Evolutionary conservation across 345 rosid species (phyloP).

Genomic region (Barbarea vulgaris): DNA sequence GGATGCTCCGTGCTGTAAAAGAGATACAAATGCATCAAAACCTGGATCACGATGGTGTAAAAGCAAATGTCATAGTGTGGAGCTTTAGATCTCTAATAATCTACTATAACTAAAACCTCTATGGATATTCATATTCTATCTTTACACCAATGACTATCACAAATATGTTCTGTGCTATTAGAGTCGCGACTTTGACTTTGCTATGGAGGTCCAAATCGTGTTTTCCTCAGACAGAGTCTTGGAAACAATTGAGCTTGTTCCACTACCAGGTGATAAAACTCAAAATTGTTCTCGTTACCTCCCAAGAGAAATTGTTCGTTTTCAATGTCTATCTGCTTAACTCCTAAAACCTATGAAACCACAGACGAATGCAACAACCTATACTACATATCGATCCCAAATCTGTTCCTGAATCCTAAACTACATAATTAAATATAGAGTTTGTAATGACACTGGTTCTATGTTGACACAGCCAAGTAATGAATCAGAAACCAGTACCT

Average conservation of each 20-base stretch:
- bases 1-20: constrained; percentile 68
- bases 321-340: neutral
- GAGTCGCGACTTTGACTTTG: neutral
- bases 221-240: neutral
- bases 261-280: too few species aligned
- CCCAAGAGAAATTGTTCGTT: too few species aligned
- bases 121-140: neutral
- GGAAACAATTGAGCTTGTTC: neutral
- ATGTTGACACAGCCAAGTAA: neutral
- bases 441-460: too few species aligned
- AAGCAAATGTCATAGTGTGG: neutral
- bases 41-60: too few species aligned
- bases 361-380: constrained; percentile 32
- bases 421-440: neutral
- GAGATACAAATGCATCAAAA: neutral
- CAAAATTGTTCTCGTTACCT: too few species aligned
- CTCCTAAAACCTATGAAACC: neutral
- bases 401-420: neutral
- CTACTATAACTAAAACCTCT: neutral
- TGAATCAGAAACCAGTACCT: constrained; percentile 43
- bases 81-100: neutral
- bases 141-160: neutral
- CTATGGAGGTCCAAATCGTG: neutral
- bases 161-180: neutral
- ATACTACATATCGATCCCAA: neutral